Evolutionary conservation across 192 early-diverging fungal genomes (phyloP), one percentile per base, ranked within the genome.

Genomic region (Pilaira anomala): DNA sequence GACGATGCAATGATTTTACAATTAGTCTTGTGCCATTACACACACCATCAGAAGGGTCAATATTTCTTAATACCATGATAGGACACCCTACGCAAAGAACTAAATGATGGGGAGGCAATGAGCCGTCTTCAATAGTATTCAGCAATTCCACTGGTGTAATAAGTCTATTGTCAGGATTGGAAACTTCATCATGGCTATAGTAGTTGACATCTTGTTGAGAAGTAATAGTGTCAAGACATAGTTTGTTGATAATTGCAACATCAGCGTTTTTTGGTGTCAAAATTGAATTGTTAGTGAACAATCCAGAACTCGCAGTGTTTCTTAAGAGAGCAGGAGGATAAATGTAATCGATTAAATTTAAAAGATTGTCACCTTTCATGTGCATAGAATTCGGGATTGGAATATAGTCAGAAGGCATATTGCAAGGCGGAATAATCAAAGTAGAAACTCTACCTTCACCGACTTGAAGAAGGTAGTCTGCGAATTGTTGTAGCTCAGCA

Each of bases 11-110:
- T 2, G 30, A 30, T 4, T 39, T 14, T 7, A 60, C 51, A 4
- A 73, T 68, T 2, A 72, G 39, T 2, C 60, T 33, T 22, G 69
- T 72, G 1, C 71, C 62, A 54, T 68, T 73, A 21, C 66, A 73
- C 0, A 72, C 0, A 2, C 64, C 70, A 12, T 55, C 1, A 7
- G 22, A 45, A 21, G 49, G 54, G 28, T 67, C 42, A 21, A 72
- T 48, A 46, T 76, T 76, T 3, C 67, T 19, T 5, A 76, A 14
- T 9, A 71, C 54, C 41, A 75, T 70, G 51, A 75, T 62, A 16
- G 71, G 65, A 12, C 22, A 7, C 11, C 49, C 60, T 11, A 59
- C 11, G 3, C 50, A 59, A 11, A 60, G 48, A 3, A 3, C 26
- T 13, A 73, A 36, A 12, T 51, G 13, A 39, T 73, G 66, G 22